Evolutionary conservation across 352 stramenopile genomes (phyloP), one percentile per base, ranked within the genome.

Genomic region (Globisporangium spinosum): DNA sequence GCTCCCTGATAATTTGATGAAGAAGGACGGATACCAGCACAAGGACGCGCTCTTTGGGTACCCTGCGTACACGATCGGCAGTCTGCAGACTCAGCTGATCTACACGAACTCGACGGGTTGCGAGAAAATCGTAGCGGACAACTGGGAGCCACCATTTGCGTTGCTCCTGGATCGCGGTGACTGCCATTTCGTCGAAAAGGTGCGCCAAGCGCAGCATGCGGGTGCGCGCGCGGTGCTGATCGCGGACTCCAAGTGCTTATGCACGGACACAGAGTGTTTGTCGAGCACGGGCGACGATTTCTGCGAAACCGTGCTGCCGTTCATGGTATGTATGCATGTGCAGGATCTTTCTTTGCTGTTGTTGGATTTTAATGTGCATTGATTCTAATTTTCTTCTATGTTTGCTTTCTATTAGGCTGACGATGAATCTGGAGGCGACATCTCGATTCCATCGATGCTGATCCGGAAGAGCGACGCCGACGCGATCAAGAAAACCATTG

Each of bases 131-230:
- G 77, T 83, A 49, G 75, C 82, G 20, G 80, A 77, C 49, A 87
- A 85, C 45, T 98, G 91, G 85, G 88, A 96, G 58, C 80, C 85
- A 23, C 96, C 97, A 3, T 99, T 97, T 73, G 97, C 98, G 55
- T 80, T 99, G 47, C 91, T 99, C 84, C 81, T 99, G 43, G 94
- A 99, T 77, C 93, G 97, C 47, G 97, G 97, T 40, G 91, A 91
- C 68, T 99, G 97, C 77, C 96, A 97, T 65, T 99, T 99, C 77
- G 96, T 98, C 8, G 89, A 93, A 68, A 99, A 99, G 71, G 95
- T 98, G 67, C 91, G 91, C 59, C 83, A 86, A 49, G 91, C 91
- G 40, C 97, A 99, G 81, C 87, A 96, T 56, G 77, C 90, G 2
- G 97, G 97, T 4, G 97, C 97, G 7, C 84, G 94, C 22, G 97